These are phyloP conservation scores for Carex scoparia DNA, from an alignment of 176 grass and related monocot genomes.

Conservation along the genomic window DNA sequence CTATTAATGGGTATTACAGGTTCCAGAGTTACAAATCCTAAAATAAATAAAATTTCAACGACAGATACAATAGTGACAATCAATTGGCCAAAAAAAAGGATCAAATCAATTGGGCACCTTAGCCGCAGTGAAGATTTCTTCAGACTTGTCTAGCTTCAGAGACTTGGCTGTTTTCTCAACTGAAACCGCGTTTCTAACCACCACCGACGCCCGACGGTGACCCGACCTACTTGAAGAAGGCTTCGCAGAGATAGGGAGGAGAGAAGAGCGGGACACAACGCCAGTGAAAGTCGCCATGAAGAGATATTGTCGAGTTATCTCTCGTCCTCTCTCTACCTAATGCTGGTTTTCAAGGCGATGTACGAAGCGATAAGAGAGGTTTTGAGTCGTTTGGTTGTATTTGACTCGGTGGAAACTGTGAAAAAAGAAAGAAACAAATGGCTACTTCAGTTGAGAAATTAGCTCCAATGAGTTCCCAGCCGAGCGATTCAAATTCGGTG, in stretches of 20 bases:
- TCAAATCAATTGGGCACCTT: constrained; percentile 29
- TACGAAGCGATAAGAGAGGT: constrained; percentile 22
- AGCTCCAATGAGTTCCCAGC: no score
- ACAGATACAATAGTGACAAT: background rate
- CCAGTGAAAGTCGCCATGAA: constrained; percentile 21
- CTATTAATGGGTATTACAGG: background rate
- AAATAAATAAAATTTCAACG: background rate
- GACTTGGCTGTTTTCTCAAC: constrained; percentile 52
- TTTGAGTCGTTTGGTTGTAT: constrained; percentile 21
- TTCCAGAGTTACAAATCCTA: background rate
- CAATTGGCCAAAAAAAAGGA: background rate
- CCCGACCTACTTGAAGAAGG: constrained; percentile 6
- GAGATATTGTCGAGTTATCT: background rate
- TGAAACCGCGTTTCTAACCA: constrained; percentile 49
- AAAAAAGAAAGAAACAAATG: background rate
- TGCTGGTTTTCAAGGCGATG: background rate
- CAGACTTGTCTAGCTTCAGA: constrained; percentile 56
- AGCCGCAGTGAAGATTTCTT: constrained; percentile 84
- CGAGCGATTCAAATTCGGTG: no score
- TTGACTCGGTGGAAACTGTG: background rate
- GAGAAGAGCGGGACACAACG: background rate
- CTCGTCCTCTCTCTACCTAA: background rate
- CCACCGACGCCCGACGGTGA: constrained; percentile 6
- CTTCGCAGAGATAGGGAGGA: constrained; percentile 17
- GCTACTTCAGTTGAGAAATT: no score